Percentiles rank a stretch among this genome's conserved stretches.
These are phyloP conservation scores for Metarhizium guizhouense DNA, from an alignment of 2,329 filamentous ascomycete genomes.

Conservation along the genomic window DNA sequence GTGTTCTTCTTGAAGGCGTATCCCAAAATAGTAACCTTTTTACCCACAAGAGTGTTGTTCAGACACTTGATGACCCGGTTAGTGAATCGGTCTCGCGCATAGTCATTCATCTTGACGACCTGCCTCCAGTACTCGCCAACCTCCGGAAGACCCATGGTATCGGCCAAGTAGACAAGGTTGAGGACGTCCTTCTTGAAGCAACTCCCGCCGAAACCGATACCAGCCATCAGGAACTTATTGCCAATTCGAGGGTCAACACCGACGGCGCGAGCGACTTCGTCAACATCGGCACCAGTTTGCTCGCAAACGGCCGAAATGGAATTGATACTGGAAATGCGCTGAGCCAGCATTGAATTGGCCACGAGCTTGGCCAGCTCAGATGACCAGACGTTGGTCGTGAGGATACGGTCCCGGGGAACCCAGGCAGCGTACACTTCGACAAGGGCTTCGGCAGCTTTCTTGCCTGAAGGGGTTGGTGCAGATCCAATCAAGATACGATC, in stretches of 20 bases:
- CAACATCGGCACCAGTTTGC: constrained; percentile 64
- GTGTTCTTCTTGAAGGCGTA: constrained; percentile 78
- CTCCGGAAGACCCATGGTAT: constrained; percentile 58
- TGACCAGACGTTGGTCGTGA: constrained; percentile 67
- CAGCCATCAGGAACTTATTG: constrained; percentile 62
- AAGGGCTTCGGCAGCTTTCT: constrained; percentile 53
- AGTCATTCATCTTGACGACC: constrained; percentile 70
- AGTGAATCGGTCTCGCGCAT: constrained; percentile 61
- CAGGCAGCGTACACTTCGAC: constrained; percentile 60
- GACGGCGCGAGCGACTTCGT: constrained; percentile 58
- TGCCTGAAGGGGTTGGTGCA: constrained; percentile 48
- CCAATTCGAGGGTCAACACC: constrained; percentile 67
- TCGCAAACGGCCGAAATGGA: constrained; percentile 75
- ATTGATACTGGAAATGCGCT: constrained; percentile 75
- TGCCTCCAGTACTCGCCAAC: constrained; percentile 69
- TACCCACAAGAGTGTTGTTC: constrained; percentile 58
- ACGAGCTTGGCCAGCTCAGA: constrained; percentile 73
- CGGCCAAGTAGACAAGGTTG: constrained; percentile 64
- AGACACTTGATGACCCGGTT: constrained; percentile 56
- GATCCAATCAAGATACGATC: constrained; percentile 71
- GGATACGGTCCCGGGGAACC: constrained; percentile 58
- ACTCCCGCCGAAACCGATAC: constrained; percentile 69
- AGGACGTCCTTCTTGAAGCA: constrained; percentile 79
- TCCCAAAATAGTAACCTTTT: constrained; percentile 65
- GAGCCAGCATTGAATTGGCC: constrained; percentile 72